Conservation (phyloP, 139 green algal genomes). For the Chlorella sorokiniana region DNA sequence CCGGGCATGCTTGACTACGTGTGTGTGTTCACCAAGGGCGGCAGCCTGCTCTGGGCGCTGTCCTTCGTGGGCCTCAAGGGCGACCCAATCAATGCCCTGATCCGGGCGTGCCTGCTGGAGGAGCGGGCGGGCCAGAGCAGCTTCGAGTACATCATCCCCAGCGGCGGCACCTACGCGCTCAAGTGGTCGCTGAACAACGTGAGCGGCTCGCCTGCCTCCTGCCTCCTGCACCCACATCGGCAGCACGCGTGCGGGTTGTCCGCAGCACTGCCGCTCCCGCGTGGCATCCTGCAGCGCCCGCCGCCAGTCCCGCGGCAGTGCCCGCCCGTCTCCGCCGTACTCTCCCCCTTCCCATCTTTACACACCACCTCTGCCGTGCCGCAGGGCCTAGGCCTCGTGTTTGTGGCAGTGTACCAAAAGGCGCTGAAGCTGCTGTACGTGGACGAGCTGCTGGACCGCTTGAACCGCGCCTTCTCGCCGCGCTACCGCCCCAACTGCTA, state of each 20-base stretch:
- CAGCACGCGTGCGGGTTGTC: background rate
- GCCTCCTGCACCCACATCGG: background rate
- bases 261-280: background rate
- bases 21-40: slow-evolving; percentile 86
- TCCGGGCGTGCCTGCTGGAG: slow-evolving; percentile 89
- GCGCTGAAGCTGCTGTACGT: slow-evolving; percentile 91
- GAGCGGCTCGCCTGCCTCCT: background rate
- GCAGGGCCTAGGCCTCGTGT: slow-evolving; percentile 92
- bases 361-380: background rate
- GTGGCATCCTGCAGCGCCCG: no score
- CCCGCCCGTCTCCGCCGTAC: background rate
- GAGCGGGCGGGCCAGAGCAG: slow-evolving; percentile 81
- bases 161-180: slow-evolving; percentile 75
- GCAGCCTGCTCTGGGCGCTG: slow-evolving; percentile 84
- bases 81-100: slow-evolving; percentile 77
- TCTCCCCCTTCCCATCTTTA: background rate
- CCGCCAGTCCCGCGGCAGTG: background rate
- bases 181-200: slow-evolving; percentile 98
- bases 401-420: slow-evolving; percentile 96
- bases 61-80: slow-evolving; percentile 73
- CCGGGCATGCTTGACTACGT: slow-evolving; percentile 49
- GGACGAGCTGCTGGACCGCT: slow-evolving; percentile 77
- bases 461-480: slow-evolving; percentile 65
- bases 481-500: slow-evolving; percentile 17
- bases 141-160: slow-evolving; percentile 79